Evolutionary conservation across 768 basidiomycete genomes (phyloP).

Genomic region (Rhizopogon rudus): DNA sequence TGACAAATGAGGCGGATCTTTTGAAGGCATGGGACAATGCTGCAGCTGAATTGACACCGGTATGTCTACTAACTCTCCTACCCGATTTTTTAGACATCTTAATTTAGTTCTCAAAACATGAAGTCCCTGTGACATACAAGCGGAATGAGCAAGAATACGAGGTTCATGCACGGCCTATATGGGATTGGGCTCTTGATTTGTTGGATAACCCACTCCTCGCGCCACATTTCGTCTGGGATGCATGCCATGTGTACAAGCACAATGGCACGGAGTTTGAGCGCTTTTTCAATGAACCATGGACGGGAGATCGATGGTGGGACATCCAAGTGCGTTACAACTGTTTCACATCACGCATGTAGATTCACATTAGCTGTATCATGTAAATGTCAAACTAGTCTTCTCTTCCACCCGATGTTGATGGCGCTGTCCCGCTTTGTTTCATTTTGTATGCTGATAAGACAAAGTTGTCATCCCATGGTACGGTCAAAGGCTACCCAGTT

Average conservation of each 20-base stretch:
- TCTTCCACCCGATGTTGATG: not conserved
- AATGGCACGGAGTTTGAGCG: slow-evolving; percentile 19
- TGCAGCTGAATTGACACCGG: slow-evolving; percentile 2
- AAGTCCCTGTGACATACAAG: slow-evolving; percentile 6
- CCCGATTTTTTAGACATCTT: not conserved
- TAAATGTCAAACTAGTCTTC: not conserved
- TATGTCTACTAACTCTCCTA: not conserved
- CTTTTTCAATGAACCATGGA: slow-evolving; percentile 32
- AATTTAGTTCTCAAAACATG: slow-evolving; percentile 1
- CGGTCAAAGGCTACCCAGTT: slow-evolving; percentile 16
- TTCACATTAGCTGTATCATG: not conserved
- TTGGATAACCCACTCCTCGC: not conserved
- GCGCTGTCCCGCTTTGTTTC: slow-evolving; percentile 2
- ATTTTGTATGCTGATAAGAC: slow-evolving; percentile 17
- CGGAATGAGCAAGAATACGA: not conserved
- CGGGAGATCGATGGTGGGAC: slow-evolving; percentile 31
- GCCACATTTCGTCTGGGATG: slow-evolving; percentile 27
- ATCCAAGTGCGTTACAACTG: slow-evolving; percentile 24
- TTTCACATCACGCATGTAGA: not conserved
- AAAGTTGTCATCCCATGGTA: slow-evolving; percentile 12
- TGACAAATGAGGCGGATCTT: slow-evolving; percentile 5
- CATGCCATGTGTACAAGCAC: slow-evolving; percentile 20
- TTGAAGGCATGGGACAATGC: not conserved
- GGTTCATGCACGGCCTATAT: slow-evolving; percentile 1
- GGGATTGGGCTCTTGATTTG: slow-evolving; percentile 5